Percentiles rank a stretch among this genome's conserved stretches.
Evolutionary conservation across 805 yeast genomes (phyloP).

Genomic region (Sugiyamaella smithiae): DNA sequence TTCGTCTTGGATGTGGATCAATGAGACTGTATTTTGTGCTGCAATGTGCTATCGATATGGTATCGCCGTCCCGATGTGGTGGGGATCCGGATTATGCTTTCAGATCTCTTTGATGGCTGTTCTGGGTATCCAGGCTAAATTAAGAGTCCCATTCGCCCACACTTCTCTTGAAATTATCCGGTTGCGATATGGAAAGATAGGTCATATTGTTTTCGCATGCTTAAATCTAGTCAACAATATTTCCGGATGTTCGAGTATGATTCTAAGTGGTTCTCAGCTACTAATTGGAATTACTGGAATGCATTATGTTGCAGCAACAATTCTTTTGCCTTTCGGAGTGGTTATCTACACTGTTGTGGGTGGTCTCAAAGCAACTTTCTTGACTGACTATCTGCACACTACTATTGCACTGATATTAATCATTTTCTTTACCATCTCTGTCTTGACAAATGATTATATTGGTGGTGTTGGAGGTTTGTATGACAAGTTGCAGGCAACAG

Average conservation of each 20-base stretch:
- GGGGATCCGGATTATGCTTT: conserved; percentile 77
- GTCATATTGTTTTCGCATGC: conserved; percentile 42
- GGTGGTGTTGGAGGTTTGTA: conserved; percentile 47
- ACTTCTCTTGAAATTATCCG: conserved; percentile 73
- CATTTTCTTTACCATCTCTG: conserved; percentile 33
- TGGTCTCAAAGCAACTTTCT: conserved; percentile 51
- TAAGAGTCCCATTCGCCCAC: conserved; percentile 77
- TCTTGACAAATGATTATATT: conserved; percentile 37
- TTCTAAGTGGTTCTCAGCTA: conserved; percentile 46
- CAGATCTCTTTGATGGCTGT: conserved; percentile 73
- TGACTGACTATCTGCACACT: conserved; percentile 53
- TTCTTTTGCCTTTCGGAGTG: conserved; percentile 49
- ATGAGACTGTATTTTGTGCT: conserved; percentile 39
- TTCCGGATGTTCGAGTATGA: conserved; percentile 37
- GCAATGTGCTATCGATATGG: conserved; percentile 44
- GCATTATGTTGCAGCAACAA: conserved; percentile 46
- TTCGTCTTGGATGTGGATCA: conserved; percentile 50
- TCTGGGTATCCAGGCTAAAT: conserved; percentile 73
- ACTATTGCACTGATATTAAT: conserved; percentile 33
- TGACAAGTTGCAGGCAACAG: conserved; percentile 32
- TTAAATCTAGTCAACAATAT: conserved; percentile 21
- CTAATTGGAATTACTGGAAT: conserved; percentile 44
- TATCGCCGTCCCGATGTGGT: conserved; percentile 59
- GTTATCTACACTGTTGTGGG: conserved; percentile 49
- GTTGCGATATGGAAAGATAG: conserved; percentile 60